phyloP scores from a whole-genome alignment of 176 grass and related monocot species.

The Themeda triandra region DNA sequence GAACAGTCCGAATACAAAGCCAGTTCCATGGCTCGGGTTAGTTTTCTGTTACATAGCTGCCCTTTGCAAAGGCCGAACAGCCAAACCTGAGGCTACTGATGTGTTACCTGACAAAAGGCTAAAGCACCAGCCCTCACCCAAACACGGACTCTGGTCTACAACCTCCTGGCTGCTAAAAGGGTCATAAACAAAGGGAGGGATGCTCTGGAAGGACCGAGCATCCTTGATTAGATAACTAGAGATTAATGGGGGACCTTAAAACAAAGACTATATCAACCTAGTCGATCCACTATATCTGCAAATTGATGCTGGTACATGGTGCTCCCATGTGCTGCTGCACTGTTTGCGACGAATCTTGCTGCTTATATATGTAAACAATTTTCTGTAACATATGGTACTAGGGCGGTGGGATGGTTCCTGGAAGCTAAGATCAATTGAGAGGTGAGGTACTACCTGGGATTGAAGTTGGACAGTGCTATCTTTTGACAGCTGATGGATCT shows the following conservation, averaged over 20 bases:
- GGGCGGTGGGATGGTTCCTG: conserved; percentile 15
- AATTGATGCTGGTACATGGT: not conserved
- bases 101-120: too few relatives aligned
- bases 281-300: not conserved
- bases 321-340: conserved; percentile 34
- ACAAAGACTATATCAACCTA: conserved; percentile 29
- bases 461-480: not conserved
- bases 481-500: not conserved
- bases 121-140: not conserved
- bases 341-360: conserved; percentile 23
- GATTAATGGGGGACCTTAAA: conserved; percentile 16
- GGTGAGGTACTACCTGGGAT: not conserved
- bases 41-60: not conserved
- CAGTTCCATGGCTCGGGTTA: too few relatives aligned
- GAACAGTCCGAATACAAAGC: not conserved
- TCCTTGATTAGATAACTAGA: not conserved
- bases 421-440: not conserved
- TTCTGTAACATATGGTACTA: not conserved
- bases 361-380: not conserved
- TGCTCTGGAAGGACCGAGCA: conserved; percentile 5
- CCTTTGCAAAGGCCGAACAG: not conserved
- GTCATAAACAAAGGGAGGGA: not conserved
- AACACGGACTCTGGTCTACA: too few relatives aligned
- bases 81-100: too few relatives aligned
- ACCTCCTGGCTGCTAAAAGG: not conserved